These are phyloP conservation scores for Pythium vanterpoolii DNA, from an alignment of 352 stramenopile species.

Conservation along the genomic window DNA sequence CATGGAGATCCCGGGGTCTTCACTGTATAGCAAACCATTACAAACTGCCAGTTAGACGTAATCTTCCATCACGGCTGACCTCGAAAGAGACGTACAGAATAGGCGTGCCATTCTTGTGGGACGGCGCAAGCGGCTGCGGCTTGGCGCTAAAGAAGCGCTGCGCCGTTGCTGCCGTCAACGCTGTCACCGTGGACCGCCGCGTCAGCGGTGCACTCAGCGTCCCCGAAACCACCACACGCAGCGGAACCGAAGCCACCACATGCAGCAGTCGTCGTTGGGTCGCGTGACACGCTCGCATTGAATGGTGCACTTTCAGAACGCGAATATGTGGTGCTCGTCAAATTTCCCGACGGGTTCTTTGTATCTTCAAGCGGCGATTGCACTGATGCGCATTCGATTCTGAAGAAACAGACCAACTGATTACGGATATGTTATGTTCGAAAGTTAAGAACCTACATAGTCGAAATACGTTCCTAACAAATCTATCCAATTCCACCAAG, in stretches of 20 bases:
- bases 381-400: slow-evolving; percentile 4
- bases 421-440: too few relatives aligned
- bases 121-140: slow-evolving; percentile 6
- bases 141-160: background rate
- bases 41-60: background rate
- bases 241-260: too few relatives aligned
- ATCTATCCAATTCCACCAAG: background rate
- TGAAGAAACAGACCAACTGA: background rate
- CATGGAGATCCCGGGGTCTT: slow-evolving; percentile 42
- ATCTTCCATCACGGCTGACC: background rate
- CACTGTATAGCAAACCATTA: background rate
- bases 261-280: background rate
- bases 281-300: background rate
- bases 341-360: slow-evolving; percentile 1
- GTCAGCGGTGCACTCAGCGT: background rate
- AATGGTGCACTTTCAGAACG: background rate
- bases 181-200: background rate
- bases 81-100: slow-evolving; percentile 17
- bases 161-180: background rate
- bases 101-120: slow-evolving; percentile 22
- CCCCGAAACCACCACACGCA: background rate
- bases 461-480: background rate
- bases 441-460: background rate
- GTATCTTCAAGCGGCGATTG: slow-evolving; percentile 8
- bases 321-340: background rate